Percentiles rank a stretch among this genome's conserved stretches.
Conservation (phyloP, 805 yeast genomes). For the Starmerella geochares region DNA sequence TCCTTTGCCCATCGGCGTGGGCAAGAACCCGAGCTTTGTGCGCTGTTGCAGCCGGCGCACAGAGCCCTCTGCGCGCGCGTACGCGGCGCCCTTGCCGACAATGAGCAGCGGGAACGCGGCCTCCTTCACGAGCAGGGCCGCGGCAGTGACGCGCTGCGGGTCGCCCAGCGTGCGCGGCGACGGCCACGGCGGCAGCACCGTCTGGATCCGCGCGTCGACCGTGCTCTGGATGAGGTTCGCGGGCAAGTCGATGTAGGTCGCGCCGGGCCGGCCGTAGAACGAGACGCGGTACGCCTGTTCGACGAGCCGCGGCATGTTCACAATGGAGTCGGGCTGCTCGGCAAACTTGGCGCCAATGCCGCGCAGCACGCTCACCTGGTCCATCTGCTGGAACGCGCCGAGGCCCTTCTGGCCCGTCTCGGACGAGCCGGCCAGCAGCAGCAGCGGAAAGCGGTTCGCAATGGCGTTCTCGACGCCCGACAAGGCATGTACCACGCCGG, state of each 20-base stretch:
- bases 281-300: slow-evolving; percentile 40
- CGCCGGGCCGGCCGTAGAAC: slow-evolving; percentile 47
- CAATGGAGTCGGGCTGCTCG: slow-evolving; percentile 35
- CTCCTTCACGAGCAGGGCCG: slow-evolving; percentile 31
- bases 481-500: slow-evolving; percentile 57
- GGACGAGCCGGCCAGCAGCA: slow-evolving; percentile 56
- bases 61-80: slow-evolving; percentile 35
- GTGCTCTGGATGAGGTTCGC: slow-evolving; percentile 45
- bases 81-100: slow-evolving; percentile 59
- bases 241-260: slow-evolving; percentile 55
- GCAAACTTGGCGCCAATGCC: slow-evolving; percentile 43
- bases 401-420: slow-evolving; percentile 40
- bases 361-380: slow-evolving; percentile 45
- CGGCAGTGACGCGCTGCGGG: slow-evolving; percentile 31
- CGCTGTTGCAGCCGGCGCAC: slow-evolving; percentile 37
- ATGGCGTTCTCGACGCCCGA: slow-evolving; percentile 57
- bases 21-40: slow-evolving; percentile 47
- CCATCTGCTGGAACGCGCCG: slow-evolving; percentile 66
- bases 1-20: slow-evolving; percentile 77
- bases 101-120: slow-evolving; percentile 46
- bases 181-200: slow-evolving; percentile 25
- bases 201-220: not conserved
- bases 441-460: slow-evolving; percentile 53
- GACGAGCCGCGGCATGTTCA: slow-evolving; percentile 35
- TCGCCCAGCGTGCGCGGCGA: slow-evolving; percentile 37